Base-by-base conservation (phyloP, 805 yeast species). In the Pichia deserticola region DNA sequence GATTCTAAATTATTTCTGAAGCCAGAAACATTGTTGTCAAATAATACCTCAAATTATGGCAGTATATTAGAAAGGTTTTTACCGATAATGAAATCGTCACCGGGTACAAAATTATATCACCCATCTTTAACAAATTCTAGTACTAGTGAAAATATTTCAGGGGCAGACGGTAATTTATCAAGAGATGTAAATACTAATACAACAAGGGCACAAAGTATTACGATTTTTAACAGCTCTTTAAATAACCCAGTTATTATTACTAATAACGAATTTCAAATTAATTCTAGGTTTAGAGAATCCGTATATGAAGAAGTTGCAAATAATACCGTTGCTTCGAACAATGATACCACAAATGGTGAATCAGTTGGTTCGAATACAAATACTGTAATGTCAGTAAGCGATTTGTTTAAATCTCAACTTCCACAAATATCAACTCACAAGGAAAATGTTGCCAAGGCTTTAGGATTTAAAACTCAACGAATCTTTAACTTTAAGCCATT, bases 361-460 rank as follows among this genome's bases (percentile, higher is more conserved):
- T 20, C 20, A 2, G 20, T 20, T 20, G 20, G 20, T 20, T 20
- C 20, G 20, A 20, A 20, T 20, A 20, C 20, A 20, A 20, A 20
- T 3, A 20, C 2, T 20, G 20, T 20, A 20, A 20, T 20, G 20
- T 3, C 20, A 20, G 20, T 20, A 20, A 20, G 20, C 20, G 20
- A 20, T 2, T 20, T 30, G 2, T 30, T 15, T 45, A 35, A 5
- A 11, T 27, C 15, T 11, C 9, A 4, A 7, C 8, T 7, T 29
- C 13, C 42, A 25, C 42, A 20, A 34, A 20, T 12, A 5, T 45
- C 46, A 51, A 34, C 37, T 15, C 74, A 71, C 43, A 62, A 70
- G 41, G 69, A 65, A 6, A 61, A 63, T 20, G 73, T 79, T 13
- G 81, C 82, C 1, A 71, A 68, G 34, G 82, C 83, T 0, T 61